Conservation (phyloP, 169 alveolate genomes). For the Eimeria necatrix region DNA sequence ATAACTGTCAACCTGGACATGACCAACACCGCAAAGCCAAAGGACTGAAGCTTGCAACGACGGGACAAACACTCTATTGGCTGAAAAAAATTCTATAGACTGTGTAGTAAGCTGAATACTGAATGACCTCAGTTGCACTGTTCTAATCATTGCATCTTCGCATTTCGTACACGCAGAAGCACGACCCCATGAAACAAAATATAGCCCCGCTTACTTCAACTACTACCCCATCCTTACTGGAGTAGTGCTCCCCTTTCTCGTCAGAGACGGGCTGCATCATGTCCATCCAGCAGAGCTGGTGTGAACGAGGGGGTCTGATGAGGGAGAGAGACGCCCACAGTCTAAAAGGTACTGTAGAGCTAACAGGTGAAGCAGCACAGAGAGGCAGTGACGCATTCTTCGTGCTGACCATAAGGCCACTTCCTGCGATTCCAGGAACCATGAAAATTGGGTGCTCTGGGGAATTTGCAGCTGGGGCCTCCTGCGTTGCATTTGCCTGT, state of each 20-base stretch:
- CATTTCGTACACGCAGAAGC: too few relatives aligned
- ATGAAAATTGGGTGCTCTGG: conserved; percentile 70
- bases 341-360: conserved; percentile 47
- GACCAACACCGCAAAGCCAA: too few relatives aligned
- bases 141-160: too few relatives aligned
- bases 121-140: too few relatives aligned
- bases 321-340: conserved; percentile 79
- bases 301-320: conserved; percentile 47
- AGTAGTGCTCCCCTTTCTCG: conserved; percentile 65
- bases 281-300: conserved; percentile 79
- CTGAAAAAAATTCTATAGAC: too few relatives aligned
- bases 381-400: conserved; percentile 22
- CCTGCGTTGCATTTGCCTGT: not conserved
- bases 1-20: conserved; percentile 70
- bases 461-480: not conserved
- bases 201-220: not conserved
- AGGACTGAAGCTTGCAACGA: too few relatives aligned
- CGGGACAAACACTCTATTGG: not conserved
- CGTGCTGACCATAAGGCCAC: conserved; percentile 68
- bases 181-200: too few relatives aligned
- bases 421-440: conserved; percentile 80
- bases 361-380: conserved; percentile 27
- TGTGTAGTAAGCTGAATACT: too few relatives aligned
- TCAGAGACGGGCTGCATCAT: conserved; percentile 69
- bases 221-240: conserved; percentile 39